Percentiles rank a stretch among this genome's conserved stretches.
Evolutionary conservation across 2,329 filamentous ascomycete genomes (phyloP).

Genomic region (Plectosphaerella sp.): DNA sequence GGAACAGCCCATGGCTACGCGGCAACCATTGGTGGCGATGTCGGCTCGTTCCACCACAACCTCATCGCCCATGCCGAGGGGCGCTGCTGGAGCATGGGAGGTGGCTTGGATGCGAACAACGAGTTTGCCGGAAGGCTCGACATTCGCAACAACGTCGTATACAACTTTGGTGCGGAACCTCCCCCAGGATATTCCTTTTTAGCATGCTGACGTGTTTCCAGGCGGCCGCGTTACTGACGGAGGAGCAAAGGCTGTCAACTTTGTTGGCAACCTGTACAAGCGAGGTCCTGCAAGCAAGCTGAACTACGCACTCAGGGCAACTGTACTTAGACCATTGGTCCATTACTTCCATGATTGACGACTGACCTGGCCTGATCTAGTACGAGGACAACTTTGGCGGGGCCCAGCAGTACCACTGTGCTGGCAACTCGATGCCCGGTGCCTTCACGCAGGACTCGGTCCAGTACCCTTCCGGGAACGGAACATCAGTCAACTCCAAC

Average conservation of each 20-base stretch:
- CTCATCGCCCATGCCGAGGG: constrained; percentile 23
- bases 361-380: neutral
- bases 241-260: constrained; percentile 24
- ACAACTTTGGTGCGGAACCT: constrained; percentile 22
- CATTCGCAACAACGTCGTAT: constrained; percentile 29
- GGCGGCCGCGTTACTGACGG: constrained; percentile 24
- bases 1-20: constrained; percentile 22
- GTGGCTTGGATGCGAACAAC: constrained; percentile 22
- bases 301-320: constrained; percentile 19
- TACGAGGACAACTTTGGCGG: constrained; percentile 26
- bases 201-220: neutral
- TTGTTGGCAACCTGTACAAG: constrained; percentile 28
- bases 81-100: constrained; percentile 29
- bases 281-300: constrained; percentile 21
- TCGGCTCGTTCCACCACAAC: constrained; percentile 29
- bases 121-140: constrained; percentile 24
- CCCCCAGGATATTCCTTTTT: neutral
- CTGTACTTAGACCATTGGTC: constrained; percentile 2
- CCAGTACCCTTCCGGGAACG: constrained; percentile 19
- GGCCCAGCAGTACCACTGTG: constrained; percentile 25
- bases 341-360: neutral
- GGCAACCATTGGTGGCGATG: constrained; percentile 23
- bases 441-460: constrained; percentile 20
- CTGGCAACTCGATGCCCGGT: constrained; percentile 24
- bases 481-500: constrained; percentile 12